Evolutionary conservation across 805 yeast genomes (phyloP).

Genomic region (Saccharomycodes ludwigii): DNA sequence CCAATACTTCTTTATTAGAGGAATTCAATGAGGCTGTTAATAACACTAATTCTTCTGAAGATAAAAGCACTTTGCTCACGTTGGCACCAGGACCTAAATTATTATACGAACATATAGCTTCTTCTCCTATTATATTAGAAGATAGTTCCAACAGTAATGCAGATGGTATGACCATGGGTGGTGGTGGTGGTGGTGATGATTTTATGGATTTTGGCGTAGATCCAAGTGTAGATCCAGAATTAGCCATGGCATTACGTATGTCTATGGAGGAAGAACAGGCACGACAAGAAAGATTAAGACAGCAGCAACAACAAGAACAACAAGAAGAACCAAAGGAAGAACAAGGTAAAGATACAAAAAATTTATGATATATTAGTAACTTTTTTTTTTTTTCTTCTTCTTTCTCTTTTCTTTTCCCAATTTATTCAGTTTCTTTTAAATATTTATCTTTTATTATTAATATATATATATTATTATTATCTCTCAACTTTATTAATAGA

Average conservation of each 20-base stretch:
- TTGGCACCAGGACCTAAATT: slow-evolving; percentile 82
- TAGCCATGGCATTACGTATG: slow-evolving; percentile 88
- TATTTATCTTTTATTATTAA: neutral
- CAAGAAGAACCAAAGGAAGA: slow-evolving; percentile 5
- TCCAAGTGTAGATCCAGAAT: slow-evolving; percentile 90
- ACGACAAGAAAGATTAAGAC: slow-evolving; percentile 69
- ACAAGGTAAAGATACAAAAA: neutral
- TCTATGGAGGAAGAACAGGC: slow-evolving; percentile 91
- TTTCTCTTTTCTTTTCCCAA: no score
- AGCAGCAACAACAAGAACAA: slow-evolving; percentile 13
- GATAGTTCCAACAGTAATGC: slow-evolving; percentile 34
- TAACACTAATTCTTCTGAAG: slow-evolving; percentile 36
- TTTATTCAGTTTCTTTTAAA: no score
- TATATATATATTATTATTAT: neutral
- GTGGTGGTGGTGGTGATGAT: slow-evolving; percentile 34
- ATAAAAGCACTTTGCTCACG: slow-evolving; percentile 70
- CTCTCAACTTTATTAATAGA: neutral
- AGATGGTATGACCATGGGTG: slow-evolving; percentile 31
- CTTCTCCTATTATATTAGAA: slow-evolving; percentile 65
- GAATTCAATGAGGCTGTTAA: slow-evolving; percentile 65
- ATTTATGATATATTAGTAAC: neutral
- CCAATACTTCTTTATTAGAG: slow-evolving; percentile 67
- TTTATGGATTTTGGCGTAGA: slow-evolving; percentile 64
- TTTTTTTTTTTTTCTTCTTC: no score
- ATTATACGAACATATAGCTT: slow-evolving; percentile 67